Conservation (phyloP, 73 alveolate species). For the Uronychia binucleata region DNA sequence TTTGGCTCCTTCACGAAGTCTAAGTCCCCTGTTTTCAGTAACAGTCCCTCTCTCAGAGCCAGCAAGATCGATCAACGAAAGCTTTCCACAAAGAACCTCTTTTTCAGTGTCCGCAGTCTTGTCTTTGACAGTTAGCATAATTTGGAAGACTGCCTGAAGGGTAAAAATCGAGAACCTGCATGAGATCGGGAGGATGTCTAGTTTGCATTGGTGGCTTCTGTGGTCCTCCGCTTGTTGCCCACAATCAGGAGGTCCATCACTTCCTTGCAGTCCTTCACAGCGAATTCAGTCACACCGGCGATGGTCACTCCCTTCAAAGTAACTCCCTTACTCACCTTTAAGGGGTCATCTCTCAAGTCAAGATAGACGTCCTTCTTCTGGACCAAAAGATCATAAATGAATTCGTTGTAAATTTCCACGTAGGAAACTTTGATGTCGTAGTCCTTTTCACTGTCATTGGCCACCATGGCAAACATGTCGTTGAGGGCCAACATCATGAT, state of each 20-base stretch:
- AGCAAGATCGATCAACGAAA: constrained; percentile 90
- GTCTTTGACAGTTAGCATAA: constrained; percentile 68
- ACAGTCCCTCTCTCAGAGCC: constrained; percentile 96
- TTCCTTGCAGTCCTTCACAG: constrained; percentile 79
- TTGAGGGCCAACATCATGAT: constrained; percentile 81
- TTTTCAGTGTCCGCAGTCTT: constrained; percentile 55
- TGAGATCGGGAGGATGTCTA: constrained; percentile 84
- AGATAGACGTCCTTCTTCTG: constrained; percentile 77
- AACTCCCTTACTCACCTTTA: not conserved
- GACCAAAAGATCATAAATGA: constrained; percentile 87
- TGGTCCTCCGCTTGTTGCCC: constrained; percentile 83
- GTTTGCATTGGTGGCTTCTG: constrained; percentile 86
- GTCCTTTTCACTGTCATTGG: constrained; percentile 61
- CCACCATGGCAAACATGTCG: constrained; percentile 82
- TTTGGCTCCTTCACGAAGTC: constrained; percentile 94
- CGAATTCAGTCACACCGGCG: constrained; percentile 89
- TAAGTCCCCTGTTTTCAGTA: constrained; percentile 86
- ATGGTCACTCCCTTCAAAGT: constrained; percentile 82
- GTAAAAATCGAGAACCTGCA: constrained; percentile 8
- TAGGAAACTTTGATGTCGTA: constrained; percentile 80
- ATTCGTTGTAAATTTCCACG: constrained; percentile 95
- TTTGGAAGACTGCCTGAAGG: constrained; percentile 64
- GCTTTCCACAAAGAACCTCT: constrained; percentile 68
- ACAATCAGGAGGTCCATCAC: constrained; percentile 68
- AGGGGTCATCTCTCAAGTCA: constrained; percentile 94